Evolutionary conservation across 306 rosid species (phyloP).

Genomic region (Dalbergia cochinchinensis): DNA sequence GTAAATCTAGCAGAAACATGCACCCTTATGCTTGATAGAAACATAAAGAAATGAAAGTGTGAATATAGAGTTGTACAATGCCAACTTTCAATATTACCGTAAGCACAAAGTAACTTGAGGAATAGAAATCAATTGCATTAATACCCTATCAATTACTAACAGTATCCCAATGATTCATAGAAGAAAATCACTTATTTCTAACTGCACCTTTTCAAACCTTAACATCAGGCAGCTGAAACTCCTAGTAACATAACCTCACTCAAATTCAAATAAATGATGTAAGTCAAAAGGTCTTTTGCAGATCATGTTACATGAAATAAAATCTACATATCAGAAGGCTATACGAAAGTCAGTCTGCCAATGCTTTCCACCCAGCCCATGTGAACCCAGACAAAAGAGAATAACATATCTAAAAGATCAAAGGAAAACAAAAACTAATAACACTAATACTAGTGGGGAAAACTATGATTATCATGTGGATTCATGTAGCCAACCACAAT

Average conservation of each 20-base stretch:
- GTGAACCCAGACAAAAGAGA: not conserved
- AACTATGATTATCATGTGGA: not conserved
- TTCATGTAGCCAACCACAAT: not conserved
- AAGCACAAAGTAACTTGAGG: not conserved
- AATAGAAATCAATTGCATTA: not conserved
- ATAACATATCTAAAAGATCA: not conserved
- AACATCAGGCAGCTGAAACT: not conserved
- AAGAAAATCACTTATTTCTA: not conserved
- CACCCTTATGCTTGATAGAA: constrained; percentile 19
- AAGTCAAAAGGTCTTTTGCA: constrained; percentile 10
- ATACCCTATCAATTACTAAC: not conserved
- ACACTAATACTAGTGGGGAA: not conserved
- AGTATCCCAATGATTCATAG: not conserved
- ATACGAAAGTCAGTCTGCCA: not conserved
- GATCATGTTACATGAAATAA: not conserved
- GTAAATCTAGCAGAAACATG: constrained; percentile 21
- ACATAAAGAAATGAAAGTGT: constrained; percentile 23
- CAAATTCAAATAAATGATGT: not conserved
- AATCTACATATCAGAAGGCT: constrained; percentile 17
- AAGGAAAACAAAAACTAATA: not conserved
- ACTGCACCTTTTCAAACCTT: constrained; percentile 6
- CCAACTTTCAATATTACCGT: constrained; percentile 2
- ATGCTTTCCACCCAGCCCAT: constrained; percentile 2
- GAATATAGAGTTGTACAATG: constrained; percentile 1
- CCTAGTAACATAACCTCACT: constrained; percentile 1